These are phyloP conservation scores for Anisodus tanguticus DNA, from an alignment of 257 asterid species.

Conservation along the genomic window DNA sequence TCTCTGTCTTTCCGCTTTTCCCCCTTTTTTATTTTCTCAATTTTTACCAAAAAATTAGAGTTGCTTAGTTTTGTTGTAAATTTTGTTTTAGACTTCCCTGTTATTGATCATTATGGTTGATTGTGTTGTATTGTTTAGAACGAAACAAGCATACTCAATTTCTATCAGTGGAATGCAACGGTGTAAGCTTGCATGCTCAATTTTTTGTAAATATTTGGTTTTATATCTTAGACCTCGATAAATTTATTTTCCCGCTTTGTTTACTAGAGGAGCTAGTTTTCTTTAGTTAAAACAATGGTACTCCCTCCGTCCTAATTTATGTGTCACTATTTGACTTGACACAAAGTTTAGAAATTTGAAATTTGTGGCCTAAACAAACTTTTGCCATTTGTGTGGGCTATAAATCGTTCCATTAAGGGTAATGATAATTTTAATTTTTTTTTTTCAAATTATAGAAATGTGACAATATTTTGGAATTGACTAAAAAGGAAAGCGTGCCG, in stretches of 20 bases:
- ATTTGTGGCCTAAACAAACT: too few relatives aligned
- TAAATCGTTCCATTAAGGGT: too few relatives aligned
- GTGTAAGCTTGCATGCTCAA: neutral
- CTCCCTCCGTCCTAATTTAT: too few relatives aligned
- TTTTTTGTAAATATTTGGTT: neutral
- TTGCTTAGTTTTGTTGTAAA: neutral
- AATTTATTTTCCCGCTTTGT: neutral
- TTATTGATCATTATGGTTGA: neutral
- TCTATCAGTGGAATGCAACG: neutral
- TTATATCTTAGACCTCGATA: neutral
- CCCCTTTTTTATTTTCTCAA: too few relatives aligned
- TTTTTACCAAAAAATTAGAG: neutral
- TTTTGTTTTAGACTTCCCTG: neutral
- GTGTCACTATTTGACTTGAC: too few relatives aligned
- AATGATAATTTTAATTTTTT: too few relatives aligned
- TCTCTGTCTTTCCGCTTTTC: neutral
- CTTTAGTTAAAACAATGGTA: too few relatives aligned
- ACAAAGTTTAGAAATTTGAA: too few relatives aligned
- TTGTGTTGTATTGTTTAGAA: neutral
- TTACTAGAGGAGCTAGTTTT: neutral
- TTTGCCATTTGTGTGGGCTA: too few relatives aligned
- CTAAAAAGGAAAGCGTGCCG: too few relatives aligned
- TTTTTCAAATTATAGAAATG: too few relatives aligned
- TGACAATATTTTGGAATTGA: too few relatives aligned
- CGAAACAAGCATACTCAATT: neutral